phyloP scores from a whole-genome alignment of 78 protist species.

The Protostelium mycophagum region DNA sequence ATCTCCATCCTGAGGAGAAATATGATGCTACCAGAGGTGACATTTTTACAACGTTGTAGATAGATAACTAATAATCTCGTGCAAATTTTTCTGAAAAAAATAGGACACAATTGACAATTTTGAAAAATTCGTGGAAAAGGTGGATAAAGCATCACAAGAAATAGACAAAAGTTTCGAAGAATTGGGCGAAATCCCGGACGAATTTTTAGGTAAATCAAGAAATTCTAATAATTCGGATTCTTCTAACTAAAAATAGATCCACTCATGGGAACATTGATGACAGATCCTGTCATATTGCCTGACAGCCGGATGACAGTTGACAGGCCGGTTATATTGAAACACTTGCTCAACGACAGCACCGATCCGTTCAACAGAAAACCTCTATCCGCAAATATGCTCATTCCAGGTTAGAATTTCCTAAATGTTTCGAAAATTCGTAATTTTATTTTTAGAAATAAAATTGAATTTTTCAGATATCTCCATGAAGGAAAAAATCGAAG shows the following conservation, averaged over 20 bases:
- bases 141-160: constrained; percentile 14
- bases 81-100: too few relatives aligned
- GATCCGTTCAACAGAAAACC: constrained; percentile 63
- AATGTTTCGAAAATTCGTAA: too few relatives aligned
- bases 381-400: background rate
- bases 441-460: too few relatives aligned
- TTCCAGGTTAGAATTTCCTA: background rate
- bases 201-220: constrained; percentile 7
- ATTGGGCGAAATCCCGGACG: constrained; percentile 63
- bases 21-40: background rate
- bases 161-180: constrained; percentile 37
- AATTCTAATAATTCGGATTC: background rate
- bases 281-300: constrained; percentile 67
- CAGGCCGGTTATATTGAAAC: constrained; percentile 42
- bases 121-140: constrained; percentile 9
- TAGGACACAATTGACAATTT: constrained; percentile 3
- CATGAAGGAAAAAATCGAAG: too few relatives aligned
- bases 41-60: too few relatives aligned
- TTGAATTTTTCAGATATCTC: too few relatives aligned
- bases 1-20: constrained; percentile 18
- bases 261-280: constrained; percentile 49
- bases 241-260: constrained; percentile 24
- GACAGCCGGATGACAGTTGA: constrained; percentile 34
- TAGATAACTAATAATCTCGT: too few relatives aligned
- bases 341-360: constrained; percentile 50